Evolutionary conservation across 2,329 filamentous ascomycete genomes (phyloP).

Genomic region (Triangularia verruculosa): DNA sequence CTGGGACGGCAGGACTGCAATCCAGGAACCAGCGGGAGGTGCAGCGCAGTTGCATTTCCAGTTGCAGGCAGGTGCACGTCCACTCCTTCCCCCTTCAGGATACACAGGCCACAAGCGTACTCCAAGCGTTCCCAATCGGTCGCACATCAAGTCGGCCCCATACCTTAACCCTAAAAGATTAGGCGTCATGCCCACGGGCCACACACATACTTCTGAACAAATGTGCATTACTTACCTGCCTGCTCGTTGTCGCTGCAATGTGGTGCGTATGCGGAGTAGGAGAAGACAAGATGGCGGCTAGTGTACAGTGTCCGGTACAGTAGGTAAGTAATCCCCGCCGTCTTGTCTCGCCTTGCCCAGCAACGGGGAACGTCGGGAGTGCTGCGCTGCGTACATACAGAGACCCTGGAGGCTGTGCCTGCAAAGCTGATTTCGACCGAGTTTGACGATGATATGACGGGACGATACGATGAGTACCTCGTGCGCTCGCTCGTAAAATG

Average conservation of each 20-base stretch:
- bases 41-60: not conserved
- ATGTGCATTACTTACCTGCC: not conserved
- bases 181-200: conserved; percentile 2
- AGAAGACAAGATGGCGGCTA: not conserved
- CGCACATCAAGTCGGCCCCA: not conserved
- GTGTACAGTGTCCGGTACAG: too few species aligned
- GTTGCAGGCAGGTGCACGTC: not conserved
- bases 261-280: not conserved
- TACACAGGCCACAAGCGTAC: conserved; percentile 17
- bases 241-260: not conserved
- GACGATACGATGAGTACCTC: not conserved
- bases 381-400: not conserved
- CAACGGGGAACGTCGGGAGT: not conserved
- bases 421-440: not conserved
- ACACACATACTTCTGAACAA: not conserved
- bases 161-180: conserved; percentile 7
- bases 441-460: not conserved
- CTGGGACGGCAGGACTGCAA: not conserved
- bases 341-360: too few species aligned
- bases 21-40: not conserved
- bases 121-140: conserved; percentile 10
- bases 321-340: too few species aligned
- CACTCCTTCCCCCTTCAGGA: not conserved
- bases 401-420: not conserved
- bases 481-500: too few species aligned